Evolutionary conservation across 2,329 filamentous ascomycete species (phyloP), one percentile per base, ranked within the genome.

Genomic region (Grosmannia clavigera): DNA sequence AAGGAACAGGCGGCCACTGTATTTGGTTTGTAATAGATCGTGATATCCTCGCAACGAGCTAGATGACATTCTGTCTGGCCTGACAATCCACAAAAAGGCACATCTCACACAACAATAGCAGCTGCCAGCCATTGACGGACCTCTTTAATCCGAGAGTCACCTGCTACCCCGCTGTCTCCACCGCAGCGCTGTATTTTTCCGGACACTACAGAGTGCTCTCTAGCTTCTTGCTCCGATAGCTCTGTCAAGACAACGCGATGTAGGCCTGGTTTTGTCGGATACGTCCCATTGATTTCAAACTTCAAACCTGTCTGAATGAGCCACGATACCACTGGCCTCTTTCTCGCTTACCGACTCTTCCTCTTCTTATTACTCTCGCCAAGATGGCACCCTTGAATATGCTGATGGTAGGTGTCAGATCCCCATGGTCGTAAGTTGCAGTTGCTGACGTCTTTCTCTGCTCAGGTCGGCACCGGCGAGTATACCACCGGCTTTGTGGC

Each of bases 401-500:
- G 66, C 76, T 88, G 70, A 88, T 88, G 84, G 84, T 84, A 67
- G 69, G 76, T 68, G 1, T 11, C 19, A 12, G 2, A 6, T 14
- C 19, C 55, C 22, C 25, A 16, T 40, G 38, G 12, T 3, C 14
- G 9, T 35, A 10, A 5, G 12, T 40, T 16, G 12, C 38, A 16
- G 38, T 5, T 40, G 12, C 38, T 40, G 38, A 40, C 38, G 35
- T 14, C 38, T 40, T 16, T 2, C n/a, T 53, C 29, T 58, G 57
- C 62, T 57, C 62, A 86, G 87, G 83, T 96, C 61, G 92, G 92
- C 65, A 96, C 92, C 12, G 92, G 92, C 69, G 92, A 96, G 80
- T 96, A 96, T 80, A 96, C 92, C 68, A 96, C 92, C 52, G 92
- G 92, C 61, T 96, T 94, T 67, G 91, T 96, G 61, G 90, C 89